Evolutionary conservation across 352 stramenopile species (phyloP), one percentile per base, ranked within the genome.

Genomic region (Thraustotheca clavata): DNA sequence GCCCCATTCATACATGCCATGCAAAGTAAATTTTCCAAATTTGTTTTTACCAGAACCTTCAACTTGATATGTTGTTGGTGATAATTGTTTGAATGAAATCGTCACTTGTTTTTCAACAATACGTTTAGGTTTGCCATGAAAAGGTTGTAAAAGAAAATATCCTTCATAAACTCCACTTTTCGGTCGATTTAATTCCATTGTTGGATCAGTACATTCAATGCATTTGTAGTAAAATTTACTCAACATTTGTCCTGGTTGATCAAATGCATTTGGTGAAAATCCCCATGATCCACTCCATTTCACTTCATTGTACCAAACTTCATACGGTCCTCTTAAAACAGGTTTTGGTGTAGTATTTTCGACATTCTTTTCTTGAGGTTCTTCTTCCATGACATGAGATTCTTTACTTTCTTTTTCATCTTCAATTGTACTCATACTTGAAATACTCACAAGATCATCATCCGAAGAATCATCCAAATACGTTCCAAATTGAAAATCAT

Each of bases 221-320:
- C 57, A 65, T n/a, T 38, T 40, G 57, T 65, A 65, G 18, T 40
- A 38, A 38, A 65, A 65, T 34, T 54, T 65, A 24, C 33, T 65
- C 43, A 50, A 29, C 43, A 29, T 50, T 14, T 50, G 43, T 6
- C 43, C 43, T n/a, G 35, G 57, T 16, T 48, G 14, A 27, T 24
- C 20, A 18, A 24, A 9, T 16, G 38, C 22, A 6, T 27, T 54
- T 4, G 43, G 6, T 8, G 57, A 50, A 29, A 65, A 65, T 40
- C 57, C 57, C 57, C 57, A 65, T 20, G 35, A 29, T 4, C 57
- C 57, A 20, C 34, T 65, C 57, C 57, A 65, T 46, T 48, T 54
- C 26, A 41, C 57, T 54, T 65, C 57, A 34, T 49, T 20, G 34
- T 50, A 22, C 5, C 7, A 48, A 16, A 65, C 57, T 35, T 65